Conservation (phyloP, 495 filamentous ascomycete species). For the Penicillium subrubescens region DNA sequence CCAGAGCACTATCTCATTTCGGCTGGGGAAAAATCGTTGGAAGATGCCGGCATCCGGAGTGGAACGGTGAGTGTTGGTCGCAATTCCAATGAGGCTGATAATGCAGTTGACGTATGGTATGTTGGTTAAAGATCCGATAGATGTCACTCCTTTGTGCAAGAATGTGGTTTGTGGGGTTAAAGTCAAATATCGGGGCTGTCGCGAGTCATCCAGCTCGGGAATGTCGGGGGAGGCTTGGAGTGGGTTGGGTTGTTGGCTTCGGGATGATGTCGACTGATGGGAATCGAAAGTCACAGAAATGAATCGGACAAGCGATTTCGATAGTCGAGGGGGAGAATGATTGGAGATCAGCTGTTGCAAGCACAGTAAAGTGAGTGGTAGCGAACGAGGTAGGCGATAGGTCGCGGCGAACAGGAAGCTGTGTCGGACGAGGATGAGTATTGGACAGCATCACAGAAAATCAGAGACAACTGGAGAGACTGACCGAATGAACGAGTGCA, state of each 20-base stretch:
- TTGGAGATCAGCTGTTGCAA: background rate
- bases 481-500: slow-evolving; percentile 23
- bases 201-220: slow-evolving; percentile 4
- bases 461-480: background rate
- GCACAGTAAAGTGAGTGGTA: background rate
- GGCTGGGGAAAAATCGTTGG: slow-evolving; percentile 15
- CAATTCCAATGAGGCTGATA: background rate
- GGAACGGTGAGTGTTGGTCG: background rate
- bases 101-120: background rate
- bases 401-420: slow-evolving; percentile 17
- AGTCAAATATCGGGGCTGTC: slow-evolving; percentile 1
- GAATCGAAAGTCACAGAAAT: background rate
- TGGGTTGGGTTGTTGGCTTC: background rate
- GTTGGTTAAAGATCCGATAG: background rate
- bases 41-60: slow-evolving; percentile 11
- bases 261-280: background rate
- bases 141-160: background rate
- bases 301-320: background rate
- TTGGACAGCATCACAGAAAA: background rate
- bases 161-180: background rate
- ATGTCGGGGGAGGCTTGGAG: background rate
- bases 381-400: slow-evolving; percentile 5
- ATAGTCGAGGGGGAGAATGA: background rate
- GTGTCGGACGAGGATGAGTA: slow-evolving; percentile 3
- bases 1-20: slow-evolving; percentile 49